These are phyloP conservation scores for Phialophora expanda DNA, from an alignment of 2,329 filamentous ascomycete species.

Conservation along the genomic window DNA sequence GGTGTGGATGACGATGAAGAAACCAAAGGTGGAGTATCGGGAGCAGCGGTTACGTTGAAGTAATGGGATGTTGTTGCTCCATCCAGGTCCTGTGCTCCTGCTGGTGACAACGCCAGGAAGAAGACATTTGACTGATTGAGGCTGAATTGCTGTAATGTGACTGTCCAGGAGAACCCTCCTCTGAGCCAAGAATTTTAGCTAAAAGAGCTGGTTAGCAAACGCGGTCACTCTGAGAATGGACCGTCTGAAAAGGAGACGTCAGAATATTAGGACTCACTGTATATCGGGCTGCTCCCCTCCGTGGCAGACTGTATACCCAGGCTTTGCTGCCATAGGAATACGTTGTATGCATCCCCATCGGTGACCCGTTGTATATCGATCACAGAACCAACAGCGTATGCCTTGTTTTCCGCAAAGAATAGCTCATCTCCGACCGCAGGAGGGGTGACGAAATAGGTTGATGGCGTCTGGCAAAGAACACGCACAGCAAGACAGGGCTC, in stretches of 20 bases:
- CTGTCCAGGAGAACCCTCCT: slow-evolving; percentile 7
- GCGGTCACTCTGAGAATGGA: neutral
- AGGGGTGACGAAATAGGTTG: neutral
- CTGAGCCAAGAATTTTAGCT: neutral
- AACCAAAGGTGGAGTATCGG: neutral
- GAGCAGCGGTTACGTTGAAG: neutral
- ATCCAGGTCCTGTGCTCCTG: slow-evolving; percentile 2
- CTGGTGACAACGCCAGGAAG: neutral
- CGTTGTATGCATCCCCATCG: neutral
- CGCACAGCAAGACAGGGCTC: neutral
- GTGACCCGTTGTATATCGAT: slow-evolving; percentile 3
- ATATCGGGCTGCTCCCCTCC: neutral
- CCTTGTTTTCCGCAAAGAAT: neutral
- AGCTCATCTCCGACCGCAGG: neutral
- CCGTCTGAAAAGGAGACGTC: neutral
- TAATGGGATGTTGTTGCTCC: slow-evolving; percentile 4
- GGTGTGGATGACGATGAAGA: neutral
- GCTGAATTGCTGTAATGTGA: neutral
- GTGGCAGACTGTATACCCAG: neutral
- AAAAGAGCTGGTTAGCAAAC: neutral
- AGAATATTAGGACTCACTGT: neutral
- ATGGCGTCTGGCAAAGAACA: slow-evolving; percentile 1
- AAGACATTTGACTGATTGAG: slow-evolving; percentile 6
- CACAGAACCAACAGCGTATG: slow-evolving; percentile 1
- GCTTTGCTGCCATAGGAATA: slow-evolving; percentile 8